Conservation (phyloP, 2,329 filamentous ascomycete genomes). For the Stachybotrys chartarum region DNA sequence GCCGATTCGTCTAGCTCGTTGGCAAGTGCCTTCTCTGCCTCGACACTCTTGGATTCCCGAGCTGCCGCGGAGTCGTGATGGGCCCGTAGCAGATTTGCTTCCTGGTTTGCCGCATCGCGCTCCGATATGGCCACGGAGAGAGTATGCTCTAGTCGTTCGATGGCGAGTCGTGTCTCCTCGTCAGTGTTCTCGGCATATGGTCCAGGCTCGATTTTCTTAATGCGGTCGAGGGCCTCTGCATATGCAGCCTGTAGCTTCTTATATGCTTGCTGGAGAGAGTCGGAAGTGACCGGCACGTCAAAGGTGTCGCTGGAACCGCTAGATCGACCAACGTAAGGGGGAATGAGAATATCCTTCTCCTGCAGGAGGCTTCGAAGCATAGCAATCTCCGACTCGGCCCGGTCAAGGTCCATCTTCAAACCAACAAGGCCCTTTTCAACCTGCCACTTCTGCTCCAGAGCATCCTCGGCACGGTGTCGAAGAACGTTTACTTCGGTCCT, state of each 20-base stretch:
- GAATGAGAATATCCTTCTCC: conserved; percentile 75
- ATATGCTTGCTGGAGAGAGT: conserved; percentile 68
- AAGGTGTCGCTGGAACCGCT: conserved; percentile 23
- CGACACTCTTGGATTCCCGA: conserved; percentile 48
- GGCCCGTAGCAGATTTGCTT: conserved; percentile 53
- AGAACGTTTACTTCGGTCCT: conserved; percentile 80
- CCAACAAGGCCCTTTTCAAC: conserved; percentile 85
- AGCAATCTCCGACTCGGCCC: conserved; percentile 85
- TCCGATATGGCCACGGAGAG: conserved; percentile 64
- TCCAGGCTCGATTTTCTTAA: conserved; percentile 55
- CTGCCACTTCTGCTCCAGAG: conserved; percentile 91
- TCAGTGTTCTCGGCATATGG: conserved; percentile 30
- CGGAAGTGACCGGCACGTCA: conserved; percentile 53
- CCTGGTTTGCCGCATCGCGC: conserved; percentile 62
- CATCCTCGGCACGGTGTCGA: conserved; percentile 83
- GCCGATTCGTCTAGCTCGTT: conserved; percentile 68
- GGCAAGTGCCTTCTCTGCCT: conserved; percentile 57
- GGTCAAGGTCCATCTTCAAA: conserved; percentile 93
- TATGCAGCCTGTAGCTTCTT: conserved; percentile 68
- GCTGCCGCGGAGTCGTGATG: conserved; percentile 53
- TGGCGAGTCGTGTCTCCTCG: conserved; percentile 54
- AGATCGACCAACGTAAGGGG: conserved; percentile 47
- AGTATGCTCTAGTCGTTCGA: conserved; percentile 59
- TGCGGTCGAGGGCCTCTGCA: conserved; percentile 55
- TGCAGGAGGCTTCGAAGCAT: conserved; percentile 72